These are phyloP conservation scores for Aspergillus steynii DNA, from an alignment of 495 filamentous ascomycete genomes.

Conservation along the genomic window DNA sequence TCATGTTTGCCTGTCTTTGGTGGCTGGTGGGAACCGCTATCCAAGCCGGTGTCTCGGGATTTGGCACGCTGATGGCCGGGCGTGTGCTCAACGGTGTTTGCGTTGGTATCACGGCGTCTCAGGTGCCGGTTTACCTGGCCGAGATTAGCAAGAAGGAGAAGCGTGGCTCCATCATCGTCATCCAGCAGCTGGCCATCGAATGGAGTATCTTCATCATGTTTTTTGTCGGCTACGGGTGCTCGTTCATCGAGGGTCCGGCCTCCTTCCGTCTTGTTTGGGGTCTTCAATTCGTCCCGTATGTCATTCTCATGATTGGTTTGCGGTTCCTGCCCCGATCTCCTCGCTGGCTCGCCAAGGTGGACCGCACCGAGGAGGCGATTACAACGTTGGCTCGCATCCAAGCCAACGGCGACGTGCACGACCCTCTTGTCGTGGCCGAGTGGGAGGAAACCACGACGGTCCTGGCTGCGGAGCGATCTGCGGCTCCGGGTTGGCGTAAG, in stretches of 20 bases:
- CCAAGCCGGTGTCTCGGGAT: constrained; percentile 52
- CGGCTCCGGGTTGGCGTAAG: constrained; percentile 56
- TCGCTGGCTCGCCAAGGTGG: constrained; percentile 65
- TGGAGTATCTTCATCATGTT: constrained; percentile 58
- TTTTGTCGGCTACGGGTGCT: constrained; percentile 55
- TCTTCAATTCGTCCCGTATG: constrained; percentile 60
- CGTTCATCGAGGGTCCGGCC: constrained; percentile 55
- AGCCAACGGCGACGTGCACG: constrained; percentile 54
- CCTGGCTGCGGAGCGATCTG: constrained; percentile 1
- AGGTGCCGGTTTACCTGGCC: constrained; percentile 68
- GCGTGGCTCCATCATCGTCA: constrained; percentile 62
- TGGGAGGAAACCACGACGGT: constrained; percentile 49
- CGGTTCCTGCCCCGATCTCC: constrained; percentile 65
- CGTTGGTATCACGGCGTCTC: constrained; percentile 66
- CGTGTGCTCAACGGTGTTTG: constrained; percentile 64
- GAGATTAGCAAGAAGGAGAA: constrained; percentile 63
- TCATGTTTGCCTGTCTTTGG: constrained; percentile 49
- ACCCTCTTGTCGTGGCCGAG: constrained; percentile 64
- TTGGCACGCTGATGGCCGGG: constrained; percentile 59
- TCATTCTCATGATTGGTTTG: constrained; percentile 58
- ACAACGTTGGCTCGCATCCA: constrained; percentile 62
- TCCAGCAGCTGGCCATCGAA: constrained; percentile 68
- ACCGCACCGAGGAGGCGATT: constrained; percentile 60
- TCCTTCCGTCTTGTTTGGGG: constrained; percentile 68
- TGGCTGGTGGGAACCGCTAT: constrained; percentile 49